Base-by-base conservation (phyloP, 306 rosid species). In the Casuarina cunninghamiana region DNA sequence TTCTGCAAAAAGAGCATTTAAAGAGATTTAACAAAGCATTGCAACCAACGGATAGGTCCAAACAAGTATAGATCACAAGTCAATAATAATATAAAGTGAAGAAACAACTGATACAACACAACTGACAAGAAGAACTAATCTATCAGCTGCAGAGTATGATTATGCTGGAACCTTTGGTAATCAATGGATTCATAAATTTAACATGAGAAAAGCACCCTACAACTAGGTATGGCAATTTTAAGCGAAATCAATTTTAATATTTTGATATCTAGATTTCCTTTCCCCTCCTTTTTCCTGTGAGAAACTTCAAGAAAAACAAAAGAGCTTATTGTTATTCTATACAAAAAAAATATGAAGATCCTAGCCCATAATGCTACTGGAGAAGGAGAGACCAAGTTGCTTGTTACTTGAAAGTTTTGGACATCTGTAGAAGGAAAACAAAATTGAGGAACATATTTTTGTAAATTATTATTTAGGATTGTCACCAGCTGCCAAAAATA, bases 1-100 rank as follows among this genome's bases (percentile, higher is more conserved):
- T 94, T 94, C 98, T 94, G 93, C 80, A 78, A 83, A 83, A 75
- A 65, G 55, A 70, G 69, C 48, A 73, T 79, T 72, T 73, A 13
- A 63, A 53, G 35, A 79, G 39, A 73, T 65, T 69, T 48, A 71
- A 72, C 37, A 70, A 81, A 17, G 77, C 71, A 84, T 44, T 71
- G 72, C 61, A 50, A 71, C 69, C 46, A 55, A 67, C 78, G 43
- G 70, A 54, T 67, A 71, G 32, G n/a, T 66, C 35, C 17, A 7
- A 66, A 42, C n/a, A 43, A 42, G 17, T 1, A 66, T 35, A 3
- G 37, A 15, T 32, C 2, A 3, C 71, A 17, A 0, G 35, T 66
- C 10, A 66, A 41, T 7, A 66, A 9, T 42, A 66, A 3, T 13
- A n/a, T 17, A 66, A 66, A 42, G 71, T 2, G 6, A 42, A 66